Percentiles rank a stretch among this genome's conserved stretches.
phyloP scores from a whole-genome alignment of 163 green algal species.

The Volvox carteri region DNA sequence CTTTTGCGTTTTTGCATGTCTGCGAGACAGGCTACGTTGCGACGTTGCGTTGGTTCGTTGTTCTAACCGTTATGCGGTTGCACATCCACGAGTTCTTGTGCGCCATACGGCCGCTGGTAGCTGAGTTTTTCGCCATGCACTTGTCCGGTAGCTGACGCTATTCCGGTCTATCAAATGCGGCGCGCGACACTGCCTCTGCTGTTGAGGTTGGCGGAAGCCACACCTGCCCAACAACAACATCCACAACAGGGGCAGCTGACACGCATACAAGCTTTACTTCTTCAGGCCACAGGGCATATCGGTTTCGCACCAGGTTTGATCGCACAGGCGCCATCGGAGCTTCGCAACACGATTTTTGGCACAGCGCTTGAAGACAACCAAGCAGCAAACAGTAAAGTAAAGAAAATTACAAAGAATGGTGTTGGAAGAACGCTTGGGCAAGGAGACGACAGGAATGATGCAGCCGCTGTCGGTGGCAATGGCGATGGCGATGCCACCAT shows the following conservation, averaged over 20 bases:
- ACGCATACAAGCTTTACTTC: background rate
- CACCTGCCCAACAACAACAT: background rate
- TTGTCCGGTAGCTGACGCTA: no score
- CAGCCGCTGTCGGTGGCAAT: no score
- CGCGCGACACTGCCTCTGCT: background rate
- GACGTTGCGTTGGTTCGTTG: no score
- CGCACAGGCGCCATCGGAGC: background rate
- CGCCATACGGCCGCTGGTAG: no score
- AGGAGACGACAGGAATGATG: background rate
- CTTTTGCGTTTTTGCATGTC: no score
- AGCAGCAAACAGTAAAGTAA: background rate
- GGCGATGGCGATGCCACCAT: background rate
- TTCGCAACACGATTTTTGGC: background rate
- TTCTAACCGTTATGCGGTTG: no score
- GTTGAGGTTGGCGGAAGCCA: background rate
- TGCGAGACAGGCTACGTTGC: no score
- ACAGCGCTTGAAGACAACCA: background rate
- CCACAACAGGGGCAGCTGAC: background rate
- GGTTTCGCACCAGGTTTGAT: background rate
- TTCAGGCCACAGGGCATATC: conserved; percentile 1
- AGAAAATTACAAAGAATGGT: background rate
- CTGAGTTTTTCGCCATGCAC: no score
- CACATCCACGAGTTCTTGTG: no score
- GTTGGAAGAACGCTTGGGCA: no score
- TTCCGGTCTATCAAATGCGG: no score